phyloP scores from a whole-genome alignment of 257 asterid species.

The Penstemon barbatus region DNA sequence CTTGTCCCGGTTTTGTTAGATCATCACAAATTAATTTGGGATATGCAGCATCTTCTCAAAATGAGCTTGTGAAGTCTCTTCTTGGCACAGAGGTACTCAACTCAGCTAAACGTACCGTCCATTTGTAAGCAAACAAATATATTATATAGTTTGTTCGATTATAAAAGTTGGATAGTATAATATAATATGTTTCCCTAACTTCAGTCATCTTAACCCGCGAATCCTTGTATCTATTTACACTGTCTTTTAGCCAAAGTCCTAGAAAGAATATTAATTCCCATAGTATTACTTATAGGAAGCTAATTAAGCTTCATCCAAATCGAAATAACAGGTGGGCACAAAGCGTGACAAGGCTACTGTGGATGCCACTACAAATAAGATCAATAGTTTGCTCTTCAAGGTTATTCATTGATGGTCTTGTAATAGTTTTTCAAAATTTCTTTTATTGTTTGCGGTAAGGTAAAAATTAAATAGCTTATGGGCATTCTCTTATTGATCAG shows the following conservation, averaged over 20 bases:
- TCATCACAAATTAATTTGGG: slow-evolving; percentile 12
- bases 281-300: slow-evolving; percentile 8
- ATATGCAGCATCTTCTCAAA: slow-evolving; percentile 73
- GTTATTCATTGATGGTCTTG: slow-evolving; percentile 34
- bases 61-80: slow-evolving; percentile 79
- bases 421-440: not conserved
- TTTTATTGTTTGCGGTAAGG: not conserved
- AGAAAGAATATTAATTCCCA: not conserved
- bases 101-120: not conserved
- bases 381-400: slow-evolving; percentile 76
- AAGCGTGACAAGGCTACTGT: slow-evolving; percentile 68
- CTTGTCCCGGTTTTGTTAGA: slow-evolving; percentile 18
- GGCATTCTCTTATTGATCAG: slow-evolving; percentile 37
- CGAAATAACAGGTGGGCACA: slow-evolving; percentile 61
- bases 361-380: slow-evolving; percentile 67
- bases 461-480: slow-evolving; percentile 5
- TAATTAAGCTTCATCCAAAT: slow-evolving; percentile 22
- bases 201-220: slow-evolving; percentile 17
- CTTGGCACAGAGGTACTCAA: slow-evolving; percentile 77
- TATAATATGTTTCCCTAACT: not conserved
- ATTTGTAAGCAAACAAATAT: slow-evolving; percentile 2
- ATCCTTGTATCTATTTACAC: slow-evolving; percentile 1
- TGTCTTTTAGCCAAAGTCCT: slow-evolving; percentile 1
- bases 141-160: not conserved
- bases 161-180: not conserved